Conservation (phyloP, 768 basidiomycete species). For the Auricularia cornea region DNA sequence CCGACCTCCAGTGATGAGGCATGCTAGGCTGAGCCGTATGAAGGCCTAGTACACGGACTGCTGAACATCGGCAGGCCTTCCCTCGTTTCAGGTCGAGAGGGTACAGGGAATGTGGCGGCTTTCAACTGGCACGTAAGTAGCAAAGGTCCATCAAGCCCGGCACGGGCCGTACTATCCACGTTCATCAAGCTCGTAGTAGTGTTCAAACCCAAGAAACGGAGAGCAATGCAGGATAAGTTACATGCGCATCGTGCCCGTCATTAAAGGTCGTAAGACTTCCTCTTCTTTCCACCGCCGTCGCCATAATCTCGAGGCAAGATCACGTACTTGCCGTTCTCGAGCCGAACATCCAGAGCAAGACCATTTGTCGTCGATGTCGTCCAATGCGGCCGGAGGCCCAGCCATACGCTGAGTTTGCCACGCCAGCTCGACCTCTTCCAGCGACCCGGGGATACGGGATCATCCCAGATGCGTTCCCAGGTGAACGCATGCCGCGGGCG, state of each 20-base stretch:
- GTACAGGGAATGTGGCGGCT: no score
- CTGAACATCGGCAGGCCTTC: no score
- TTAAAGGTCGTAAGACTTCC: neutral
- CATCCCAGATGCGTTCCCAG: conserved; percentile 62
- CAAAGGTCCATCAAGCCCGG: no score
- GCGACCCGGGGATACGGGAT: conserved; percentile 35
- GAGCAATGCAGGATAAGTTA: neutral
- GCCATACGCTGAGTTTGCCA: conserved; percentile 57
- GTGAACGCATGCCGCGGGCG: conserved; percentile 53
- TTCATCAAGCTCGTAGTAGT: no score
- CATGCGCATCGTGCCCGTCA: neutral
- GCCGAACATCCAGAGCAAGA: conserved; percentile 48
- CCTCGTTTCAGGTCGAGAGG: no score
- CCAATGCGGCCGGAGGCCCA: conserved; percentile 61
- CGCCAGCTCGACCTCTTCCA: conserved; percentile 31
- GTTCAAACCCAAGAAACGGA: no score
- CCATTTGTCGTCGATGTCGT: conserved; percentile 43
- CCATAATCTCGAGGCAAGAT: conserved; percentile 18
- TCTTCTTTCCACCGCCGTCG: neutral
- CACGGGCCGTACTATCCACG: no score
- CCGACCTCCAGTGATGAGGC: no score
- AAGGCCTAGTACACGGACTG: no score
- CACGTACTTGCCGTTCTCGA: conserved; percentile 53
- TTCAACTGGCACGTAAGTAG: no score
- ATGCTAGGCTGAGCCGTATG: no score